Evolutionary conservation across 495 filamentous ascomycete genomes (phyloP).

Genomic region (Daldinia vernicosa): DNA sequence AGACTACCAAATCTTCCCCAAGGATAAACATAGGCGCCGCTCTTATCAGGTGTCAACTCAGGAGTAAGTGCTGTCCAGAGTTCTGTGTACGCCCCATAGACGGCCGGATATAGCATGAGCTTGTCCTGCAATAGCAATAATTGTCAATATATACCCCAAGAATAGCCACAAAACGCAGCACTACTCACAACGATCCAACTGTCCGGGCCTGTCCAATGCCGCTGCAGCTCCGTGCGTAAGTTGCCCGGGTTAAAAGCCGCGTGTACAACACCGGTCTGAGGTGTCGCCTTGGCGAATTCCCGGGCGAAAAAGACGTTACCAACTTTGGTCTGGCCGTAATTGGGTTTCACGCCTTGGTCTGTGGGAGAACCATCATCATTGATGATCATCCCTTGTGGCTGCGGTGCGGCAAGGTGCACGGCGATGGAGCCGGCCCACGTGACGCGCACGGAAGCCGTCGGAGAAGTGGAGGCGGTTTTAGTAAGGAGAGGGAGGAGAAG

Average conservation of each 20-base stretch:
- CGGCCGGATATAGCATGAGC: neutral
- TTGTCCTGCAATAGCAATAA: neutral
- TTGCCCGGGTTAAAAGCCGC: conserved; percentile 55
- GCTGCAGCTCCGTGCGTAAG: conserved; percentile 46
- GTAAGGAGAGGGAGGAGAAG: conserved; percentile 57
- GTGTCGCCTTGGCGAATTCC: conserved; percentile 44
- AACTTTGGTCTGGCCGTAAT: conserved; percentile 53
- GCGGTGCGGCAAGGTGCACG: conserved; percentile 41
- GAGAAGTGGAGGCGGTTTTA: conserved; percentile 48
- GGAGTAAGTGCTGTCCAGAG: conserved; percentile 55
- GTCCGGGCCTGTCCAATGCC: conserved; percentile 26
- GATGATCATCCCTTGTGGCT: conserved; percentile 43
- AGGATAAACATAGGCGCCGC: conserved; percentile 30
- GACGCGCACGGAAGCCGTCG: conserved; percentile 51
- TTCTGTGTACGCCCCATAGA: conserved; percentile 55
- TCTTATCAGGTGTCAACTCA: conserved; percentile 45
- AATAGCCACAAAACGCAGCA: neutral
- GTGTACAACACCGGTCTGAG: conserved; percentile 35
- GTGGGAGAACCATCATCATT: conserved; percentile 43
- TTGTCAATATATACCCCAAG: neutral
- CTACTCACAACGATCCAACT: conserved; percentile 17
- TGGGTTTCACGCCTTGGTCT: conserved; percentile 4
- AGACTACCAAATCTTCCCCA: conserved; percentile 33
- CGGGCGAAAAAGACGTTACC: conserved; percentile 47
- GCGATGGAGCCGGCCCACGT: conserved; percentile 52